phyloP scores from a whole-genome alignment of 75 land plant genomes.

The Chamaecyparis obtusa region DNA sequence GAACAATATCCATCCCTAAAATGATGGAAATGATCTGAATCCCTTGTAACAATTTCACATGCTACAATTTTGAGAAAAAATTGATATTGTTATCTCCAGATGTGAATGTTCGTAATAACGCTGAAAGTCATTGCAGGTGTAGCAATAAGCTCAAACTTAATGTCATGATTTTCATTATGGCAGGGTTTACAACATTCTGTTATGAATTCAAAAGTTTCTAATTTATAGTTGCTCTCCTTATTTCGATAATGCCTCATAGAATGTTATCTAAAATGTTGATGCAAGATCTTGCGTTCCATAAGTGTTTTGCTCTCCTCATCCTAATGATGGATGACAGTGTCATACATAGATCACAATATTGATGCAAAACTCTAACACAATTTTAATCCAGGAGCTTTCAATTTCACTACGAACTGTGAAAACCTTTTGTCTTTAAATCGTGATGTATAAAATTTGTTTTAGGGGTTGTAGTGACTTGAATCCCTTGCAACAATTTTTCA shows the following conservation, averaged over 20 bases:
- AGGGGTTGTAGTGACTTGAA: slow-evolving; percentile 12
- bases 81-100: slow-evolving; percentile 48
- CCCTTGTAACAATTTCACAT: slow-evolving; percentile 41
- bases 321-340: too few species aligned
- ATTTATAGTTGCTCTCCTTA: too few species aligned
- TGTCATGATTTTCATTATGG: slow-evolving; percentile 55
- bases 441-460: too few species aligned
- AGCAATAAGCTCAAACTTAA: slow-evolving; percentile 44
- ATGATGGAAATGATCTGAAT: slow-evolving; percentile 44
- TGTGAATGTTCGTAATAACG: slow-evolving; percentile 44
- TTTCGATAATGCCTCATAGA: too few species aligned
- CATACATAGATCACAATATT: too few species aligned
- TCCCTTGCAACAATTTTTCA: slow-evolving; percentile 48
- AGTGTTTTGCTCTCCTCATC: too few species aligned
- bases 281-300: too few species aligned
- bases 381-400: too few species aligned
- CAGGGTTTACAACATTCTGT: slow-evolving; percentile 24
- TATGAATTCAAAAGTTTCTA: background rate
- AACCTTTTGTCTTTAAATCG: too few species aligned
- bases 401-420: too few species aligned
- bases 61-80: slow-evolving; percentile 24
- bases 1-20: slow-evolving; percentile 55
- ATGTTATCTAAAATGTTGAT: too few species aligned
- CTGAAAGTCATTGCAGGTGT: slow-evolving; percentile 23
- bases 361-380: too few species aligned